Evolutionary conservation across 2,329 filamentous ascomycete species (phyloP).

Genomic region (Nannizziopsis barbatae): DNA sequence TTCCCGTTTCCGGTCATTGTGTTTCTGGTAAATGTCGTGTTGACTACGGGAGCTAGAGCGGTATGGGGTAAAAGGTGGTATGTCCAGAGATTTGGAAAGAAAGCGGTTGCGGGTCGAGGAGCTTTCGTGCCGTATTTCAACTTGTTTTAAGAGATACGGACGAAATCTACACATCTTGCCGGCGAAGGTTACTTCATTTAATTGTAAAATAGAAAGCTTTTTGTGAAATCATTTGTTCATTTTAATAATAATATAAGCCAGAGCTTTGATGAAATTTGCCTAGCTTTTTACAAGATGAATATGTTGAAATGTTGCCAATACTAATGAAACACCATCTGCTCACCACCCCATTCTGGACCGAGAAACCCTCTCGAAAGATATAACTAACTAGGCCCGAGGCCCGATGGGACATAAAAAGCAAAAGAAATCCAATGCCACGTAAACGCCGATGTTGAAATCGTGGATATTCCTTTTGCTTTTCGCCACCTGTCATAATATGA

Average conservation of each 20-base stretch:
- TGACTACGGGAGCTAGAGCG: constrained; percentile 82
- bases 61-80: constrained; percentile 79
- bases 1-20: constrained; percentile 61
- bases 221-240: neutral
- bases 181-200: too few relatives aligned
- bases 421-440: constrained; percentile 13
- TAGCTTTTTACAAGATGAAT: neutral
- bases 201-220: too few relatives aligned
- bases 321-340: neutral
- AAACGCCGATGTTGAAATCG: constrained; percentile 44
- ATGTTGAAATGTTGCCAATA: neutral
- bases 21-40: constrained; percentile 76
- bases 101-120: constrained; percentile 63
- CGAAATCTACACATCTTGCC: too few relatives aligned
- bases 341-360: neutral
- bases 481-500: constrained; percentile 8
- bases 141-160: constrained; percentile 24
- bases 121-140: constrained; percentile 54
- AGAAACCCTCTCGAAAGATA: neutral
- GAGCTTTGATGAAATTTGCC: neutral
- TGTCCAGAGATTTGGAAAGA: constrained; percentile 70
- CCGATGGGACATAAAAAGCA: neutral
- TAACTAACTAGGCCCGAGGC: too few relatives aligned
- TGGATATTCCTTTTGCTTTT: constrained; percentile 30
- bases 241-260: constrained; percentile 5